A percentile compares a stretch with the other conserved stretches of the same genome.
Conservation (phyloP, 176 grass and related monocot species). For the maize (Zea mays) region Zm-B73-REFERENCE-NAM-5.0 NC_050103.1:104581501-104582000, state of each 20-base stretch:
- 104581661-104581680: neutral
- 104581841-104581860: no score
- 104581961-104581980: constrained; percentile 5
- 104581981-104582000: constrained; percentile 3
- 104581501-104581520: neutral
- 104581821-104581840: no score
- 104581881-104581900: no score
- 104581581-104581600: neutral
- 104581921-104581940: no score
- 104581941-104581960: neutral
- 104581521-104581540: neutral
- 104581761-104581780: no score
- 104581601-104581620: neutral
- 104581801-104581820: no score
- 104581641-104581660: neutral
- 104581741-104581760: no score
- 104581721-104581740: no score
- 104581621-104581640: neutral
- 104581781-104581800: no score
- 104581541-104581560: neutral
- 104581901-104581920: no score
- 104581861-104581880: no score
- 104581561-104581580: neutral
- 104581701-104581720: neutral
- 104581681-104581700: neutral